phyloP scores from a whole-genome alignment of 805 yeast genomes.

The Yarrowia sp. region DNA sequence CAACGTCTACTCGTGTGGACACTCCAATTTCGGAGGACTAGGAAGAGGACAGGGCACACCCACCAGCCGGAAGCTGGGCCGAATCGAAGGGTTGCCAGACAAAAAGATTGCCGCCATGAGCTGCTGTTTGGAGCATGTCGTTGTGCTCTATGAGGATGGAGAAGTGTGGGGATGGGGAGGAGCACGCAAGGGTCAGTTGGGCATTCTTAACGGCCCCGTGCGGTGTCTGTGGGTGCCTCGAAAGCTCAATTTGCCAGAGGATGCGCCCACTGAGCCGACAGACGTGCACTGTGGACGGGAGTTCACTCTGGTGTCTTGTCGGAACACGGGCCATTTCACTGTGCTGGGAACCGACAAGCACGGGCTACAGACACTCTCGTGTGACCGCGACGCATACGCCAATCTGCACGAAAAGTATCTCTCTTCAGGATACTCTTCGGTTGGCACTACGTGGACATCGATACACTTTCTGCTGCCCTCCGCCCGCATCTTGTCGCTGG shows the following conservation, averaged over 20 bases:
- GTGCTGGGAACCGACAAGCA: constrained; percentile 43
- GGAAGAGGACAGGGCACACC: constrained; percentile 62
- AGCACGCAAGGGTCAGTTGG: constrained; percentile 58
- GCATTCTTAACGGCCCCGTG: constrained; percentile 32
- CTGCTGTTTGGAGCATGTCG: constrained; percentile 40
- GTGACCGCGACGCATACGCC: constrained; percentile 6
- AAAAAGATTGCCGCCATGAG: constrained; percentile 31
- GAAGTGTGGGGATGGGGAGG: constrained; percentile 66
- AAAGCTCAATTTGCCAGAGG: background rate
- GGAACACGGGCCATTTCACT: constrained; percentile 29
- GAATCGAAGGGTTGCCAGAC: constrained; percentile 16
- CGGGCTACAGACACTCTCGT: constrained; percentile 10
- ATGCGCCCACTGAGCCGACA: background rate
- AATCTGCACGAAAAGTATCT: background rate
- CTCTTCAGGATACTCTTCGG: constrained; percentile 25
- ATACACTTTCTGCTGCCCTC: constrained; percentile 47
- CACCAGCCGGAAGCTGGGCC: constrained; percentile 11
- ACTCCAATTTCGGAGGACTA: constrained; percentile 47
- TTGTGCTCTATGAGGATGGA: constrained; percentile 41
- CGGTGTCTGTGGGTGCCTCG: constrained; percentile 19
- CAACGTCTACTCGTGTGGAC: constrained; percentile 55
- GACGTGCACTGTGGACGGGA: constrained; percentile 55
- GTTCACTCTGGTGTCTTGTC: constrained; percentile 46
- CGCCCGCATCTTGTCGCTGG: constrained; percentile 50
- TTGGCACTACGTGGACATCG: constrained; percentile 77